Evolutionary conservation across 106 monocot genomes (phyloP).

Genomic region (Posidonia australis): DNA sequence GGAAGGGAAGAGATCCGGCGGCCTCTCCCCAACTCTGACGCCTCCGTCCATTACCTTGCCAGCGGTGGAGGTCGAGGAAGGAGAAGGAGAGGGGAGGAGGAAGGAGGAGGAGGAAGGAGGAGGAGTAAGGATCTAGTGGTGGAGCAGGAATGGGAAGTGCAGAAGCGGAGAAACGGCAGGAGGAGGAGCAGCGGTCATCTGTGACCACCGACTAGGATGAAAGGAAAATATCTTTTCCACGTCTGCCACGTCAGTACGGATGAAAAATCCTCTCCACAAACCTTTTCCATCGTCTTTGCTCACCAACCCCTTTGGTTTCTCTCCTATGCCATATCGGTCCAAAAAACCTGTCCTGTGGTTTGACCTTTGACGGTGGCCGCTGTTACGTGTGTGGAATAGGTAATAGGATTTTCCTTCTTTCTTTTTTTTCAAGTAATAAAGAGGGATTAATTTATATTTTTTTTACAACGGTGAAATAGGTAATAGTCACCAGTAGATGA

Average conservation of each 20-base stretch:
- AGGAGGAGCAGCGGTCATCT: not conserved
- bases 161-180: not conserved
- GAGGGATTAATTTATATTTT: no score
- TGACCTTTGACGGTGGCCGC: no score
- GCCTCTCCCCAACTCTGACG: not conserved
- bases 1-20: not conserved
- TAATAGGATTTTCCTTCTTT: no score
- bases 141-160: not conserved
- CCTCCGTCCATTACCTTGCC: not conserved
- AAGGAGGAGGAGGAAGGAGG: no score
- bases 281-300: not conserved
- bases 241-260: not conserved
- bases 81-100: not conserved
- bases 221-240: not conserved
- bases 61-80: no score
- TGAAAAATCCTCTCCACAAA: not conserved
- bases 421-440: no score
- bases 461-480: no score
- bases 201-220: not conserved
- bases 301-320: not conserved
- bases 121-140: not conserved
- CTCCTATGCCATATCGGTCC: no score
- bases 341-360: no score
- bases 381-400: no score
- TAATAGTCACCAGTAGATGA: no score